phyloP scores from a whole-genome alignment of 495 filamentous ascomycete genomes.

The Glutinoglossum americanum region DNA sequence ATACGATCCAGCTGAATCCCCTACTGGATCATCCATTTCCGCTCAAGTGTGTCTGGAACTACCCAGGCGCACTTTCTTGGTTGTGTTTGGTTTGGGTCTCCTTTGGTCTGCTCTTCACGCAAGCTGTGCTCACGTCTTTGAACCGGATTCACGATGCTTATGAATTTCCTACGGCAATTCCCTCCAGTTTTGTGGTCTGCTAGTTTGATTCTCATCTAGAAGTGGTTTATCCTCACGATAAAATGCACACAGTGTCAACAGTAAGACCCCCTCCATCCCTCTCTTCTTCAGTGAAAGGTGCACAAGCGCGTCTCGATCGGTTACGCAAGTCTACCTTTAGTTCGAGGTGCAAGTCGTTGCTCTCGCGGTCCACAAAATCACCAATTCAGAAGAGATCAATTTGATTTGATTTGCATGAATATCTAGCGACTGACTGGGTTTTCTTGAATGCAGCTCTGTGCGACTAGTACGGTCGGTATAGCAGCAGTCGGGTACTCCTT shows the following conservation, averaged over 20 bases:
- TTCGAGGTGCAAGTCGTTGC: neutral
- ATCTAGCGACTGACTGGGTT: neutral
- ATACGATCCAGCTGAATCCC: neutral
- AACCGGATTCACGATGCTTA: neutral
- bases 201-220: neutral
- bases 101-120: neutral
- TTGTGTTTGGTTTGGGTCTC: neutral
- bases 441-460: constrained; percentile 34
- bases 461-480: constrained; percentile 44
- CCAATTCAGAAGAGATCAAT: constrained; percentile 2
- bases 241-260: neutral
- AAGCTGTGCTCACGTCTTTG: neutral
- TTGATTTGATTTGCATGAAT: neutral
- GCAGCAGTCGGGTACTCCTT: constrained; percentile 43
- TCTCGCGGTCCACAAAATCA: neutral
- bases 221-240: neutral
- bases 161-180: constrained; percentile 1
- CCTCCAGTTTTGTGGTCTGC: neutral
- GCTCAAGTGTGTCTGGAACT: neutral
- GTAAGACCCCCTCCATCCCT: neutral
- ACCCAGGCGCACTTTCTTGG: neutral
- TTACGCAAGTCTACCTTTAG: neutral
- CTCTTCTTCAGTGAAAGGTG: neutral
- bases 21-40: neutral
- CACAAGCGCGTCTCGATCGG: neutral